Base-by-base conservation (phyloP, 2,329 filamentous ascomycete genomes). In the Polychaeton citri region DNA sequence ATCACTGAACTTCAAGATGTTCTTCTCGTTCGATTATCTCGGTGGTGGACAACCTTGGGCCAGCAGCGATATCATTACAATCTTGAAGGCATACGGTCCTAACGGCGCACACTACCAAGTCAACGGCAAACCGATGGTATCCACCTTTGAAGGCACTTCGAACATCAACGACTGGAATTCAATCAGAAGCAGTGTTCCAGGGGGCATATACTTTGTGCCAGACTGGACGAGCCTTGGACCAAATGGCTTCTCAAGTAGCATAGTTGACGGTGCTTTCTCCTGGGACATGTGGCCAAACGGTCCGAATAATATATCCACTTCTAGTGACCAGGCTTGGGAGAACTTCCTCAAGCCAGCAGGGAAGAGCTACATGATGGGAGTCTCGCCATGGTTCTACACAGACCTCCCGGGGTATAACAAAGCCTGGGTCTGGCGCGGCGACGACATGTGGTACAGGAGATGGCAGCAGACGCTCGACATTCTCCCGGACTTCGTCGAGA, bases 341-440 rank as follows among this genome's bases (percentile, higher is more conserved):
- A 21, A 24, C 12, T 35, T 17, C 6, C 32, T 40, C 10, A 31
- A 30, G 15, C 54, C 68, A 3, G 47, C 44, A 6, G 57, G 55
- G 3, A 69, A 68, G 46, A 52, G 55, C 1, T 73, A 71, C 43
- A 61, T 73, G 54, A 52, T 54, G 62, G 60, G 59, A 19, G 61
- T 59, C 2, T 65, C 62, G 0, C 57, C 61, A 2, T 68, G 64
- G 69, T 73, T 72, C 50, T 68, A 51, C 52, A 75, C 74, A 34
- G 68, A 73, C 39, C 57, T 76, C 3, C 66, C 69, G 0, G 58
- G 60, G 5, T 76, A 65, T 44, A 53, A 59, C 26, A 78, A 77
- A 55, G 73, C 75, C 48, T 79, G 74, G 72, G 58, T 76, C 6
- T 79, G 70, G 62, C 63, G 65, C 13, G 70, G 71, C n/a, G 74